Conservation (phyloP, 768 basidiomycete genomes). For the Trametes meyenii region DNA sequence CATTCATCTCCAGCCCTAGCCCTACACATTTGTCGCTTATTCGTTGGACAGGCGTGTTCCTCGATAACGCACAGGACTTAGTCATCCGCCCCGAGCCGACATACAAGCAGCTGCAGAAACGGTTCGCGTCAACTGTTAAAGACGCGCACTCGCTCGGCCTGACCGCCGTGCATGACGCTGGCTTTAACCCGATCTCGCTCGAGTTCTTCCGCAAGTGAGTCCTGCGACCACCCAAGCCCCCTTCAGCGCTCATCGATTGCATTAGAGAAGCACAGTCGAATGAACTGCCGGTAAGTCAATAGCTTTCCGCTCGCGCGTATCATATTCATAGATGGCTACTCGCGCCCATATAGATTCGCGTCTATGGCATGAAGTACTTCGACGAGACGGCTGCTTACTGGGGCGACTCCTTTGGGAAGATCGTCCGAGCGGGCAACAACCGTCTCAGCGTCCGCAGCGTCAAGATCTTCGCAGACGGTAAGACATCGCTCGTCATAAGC, state of each 20-base stretch:
- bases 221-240: not conserved
- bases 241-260: not conserved
- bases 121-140: slow-evolving; percentile 61
- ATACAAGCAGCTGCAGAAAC: slow-evolving; percentile 60
- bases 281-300: slow-evolving; percentile 21
- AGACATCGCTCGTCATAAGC: slow-evolving; percentile 6
- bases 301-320: not conserved
- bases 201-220: slow-evolving; percentile 70
- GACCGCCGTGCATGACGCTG: slow-evolving; percentile 88
- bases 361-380: slow-evolving; percentile 78
- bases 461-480: slow-evolving; percentile 79
- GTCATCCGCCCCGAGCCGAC: slow-evolving; percentile 65
- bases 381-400: slow-evolving; percentile 70
- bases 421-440: slow-evolving; percentile 60
- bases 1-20: slow-evolving; percentile 6
- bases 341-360: slow-evolving; percentile 54
- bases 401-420: slow-evolving; percentile 62
- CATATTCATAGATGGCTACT: slow-evolving; percentile 17
- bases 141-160: slow-evolving; percentile 75
- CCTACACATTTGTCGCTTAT: not conserved
- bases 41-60: slow-evolving; percentile 56
- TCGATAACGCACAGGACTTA: slow-evolving; percentile 87
- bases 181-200: slow-evolving; percentile 66
- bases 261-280: slow-evolving; percentile 14
- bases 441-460: slow-evolving; percentile 73